Percentiles rank a stretch among this genome's conserved stretches.
Conservation (phyloP, 2,329 filamentous ascomycete genomes). For the Fusarium scirpi region DNA sequence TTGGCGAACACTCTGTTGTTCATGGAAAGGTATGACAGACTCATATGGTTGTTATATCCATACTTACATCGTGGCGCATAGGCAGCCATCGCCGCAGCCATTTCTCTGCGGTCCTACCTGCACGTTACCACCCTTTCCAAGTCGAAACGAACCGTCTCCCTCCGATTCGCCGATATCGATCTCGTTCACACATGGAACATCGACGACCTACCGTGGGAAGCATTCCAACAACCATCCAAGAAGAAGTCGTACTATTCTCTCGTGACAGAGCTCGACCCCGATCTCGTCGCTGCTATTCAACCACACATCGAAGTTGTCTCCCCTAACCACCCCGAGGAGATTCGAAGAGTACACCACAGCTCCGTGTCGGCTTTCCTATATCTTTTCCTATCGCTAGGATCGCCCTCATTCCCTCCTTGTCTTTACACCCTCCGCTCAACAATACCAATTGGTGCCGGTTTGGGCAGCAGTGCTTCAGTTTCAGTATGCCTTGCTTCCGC, state of each 20-base stretch:
- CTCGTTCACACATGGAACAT: constrained; percentile 95
- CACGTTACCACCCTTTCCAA: constrained; percentile 95
- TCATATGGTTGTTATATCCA: constrained; percentile 3
- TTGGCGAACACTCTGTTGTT: constrained; percentile 98
- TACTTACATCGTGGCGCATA: constrained; percentile 52
- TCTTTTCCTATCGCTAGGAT: constrained; percentile 88
- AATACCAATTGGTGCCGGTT: constrained; percentile 89
- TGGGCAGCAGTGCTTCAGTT: constrained; percentile 95
- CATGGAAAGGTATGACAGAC: constrained; percentile 79
- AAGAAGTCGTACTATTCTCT: constrained; percentile 96
- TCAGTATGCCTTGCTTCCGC: constrained; percentile 89
- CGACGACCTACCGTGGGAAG: constrained; percentile 86
- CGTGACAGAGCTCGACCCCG: constrained; percentile 84
- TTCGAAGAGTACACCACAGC: constrained; percentile 85
- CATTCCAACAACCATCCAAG: constrained; percentile 83
- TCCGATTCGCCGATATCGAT: constrained; percentile 92
- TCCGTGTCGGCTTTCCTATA: constrained; percentile 92
- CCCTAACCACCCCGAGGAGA: constrained; percentile 70
- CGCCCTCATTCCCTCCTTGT: constrained; percentile 80
- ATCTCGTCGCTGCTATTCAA: constrained; percentile 83
- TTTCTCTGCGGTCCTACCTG: constrained; percentile 95
- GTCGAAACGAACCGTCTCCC: constrained; percentile 85
- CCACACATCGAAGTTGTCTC: constrained; percentile 83
- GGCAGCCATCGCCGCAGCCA: constrained; percentile 93
- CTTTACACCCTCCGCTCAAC: constrained; percentile 93